Percentiles rank a stretch among this genome's conserved stretches.
Evolutionary conservation across 2,329 filamentous ascomycete genomes (phyloP).

Genomic region (Blastomyces emzantsi): DNA sequence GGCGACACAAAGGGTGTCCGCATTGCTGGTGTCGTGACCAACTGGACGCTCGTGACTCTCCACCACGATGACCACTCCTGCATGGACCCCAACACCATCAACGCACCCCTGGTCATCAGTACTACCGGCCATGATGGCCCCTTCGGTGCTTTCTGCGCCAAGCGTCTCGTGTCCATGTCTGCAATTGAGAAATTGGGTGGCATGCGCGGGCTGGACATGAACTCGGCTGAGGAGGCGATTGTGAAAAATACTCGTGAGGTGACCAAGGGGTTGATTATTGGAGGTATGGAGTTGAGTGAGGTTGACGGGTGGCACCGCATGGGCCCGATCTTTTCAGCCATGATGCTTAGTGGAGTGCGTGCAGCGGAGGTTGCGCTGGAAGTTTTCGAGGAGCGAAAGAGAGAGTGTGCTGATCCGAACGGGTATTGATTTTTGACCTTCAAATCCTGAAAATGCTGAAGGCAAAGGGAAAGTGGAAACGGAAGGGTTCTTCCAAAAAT

Average conservation of each 20-base stretch:
- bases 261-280: conserved; percentile 79
- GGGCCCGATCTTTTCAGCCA: conserved; percentile 82
- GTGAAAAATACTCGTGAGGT: conserved; percentile 87
- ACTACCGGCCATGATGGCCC: conserved; percentile 88
- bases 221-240: conserved; percentile 81
- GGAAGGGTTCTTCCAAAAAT: background rate
- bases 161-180: conserved; percentile 84
- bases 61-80: conserved; percentile 84
- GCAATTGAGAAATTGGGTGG: conserved; percentile 73
- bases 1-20: conserved; percentile 48
- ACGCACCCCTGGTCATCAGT: conserved; percentile 76
- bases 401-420: conserved; percentile 52
- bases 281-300: conserved; percentile 88
- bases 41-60: conserved; percentile 88
- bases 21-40: conserved; percentile 84
- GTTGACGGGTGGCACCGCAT: conserved; percentile 87
- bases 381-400: conserved; percentile 64
- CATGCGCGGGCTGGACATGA: conserved; percentile 93
- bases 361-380: conserved; percentile 73
- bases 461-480: background rate
- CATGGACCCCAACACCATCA: conserved; percentile 98
- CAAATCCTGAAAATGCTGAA: background rate
- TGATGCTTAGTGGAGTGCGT: conserved; percentile 81
- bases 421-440: background rate
- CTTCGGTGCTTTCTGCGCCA: conserved; percentile 84